phyloP scores from a whole-genome alignment of 1,139 yeast species.

The Wickerhamomyces sp. region DNA sequence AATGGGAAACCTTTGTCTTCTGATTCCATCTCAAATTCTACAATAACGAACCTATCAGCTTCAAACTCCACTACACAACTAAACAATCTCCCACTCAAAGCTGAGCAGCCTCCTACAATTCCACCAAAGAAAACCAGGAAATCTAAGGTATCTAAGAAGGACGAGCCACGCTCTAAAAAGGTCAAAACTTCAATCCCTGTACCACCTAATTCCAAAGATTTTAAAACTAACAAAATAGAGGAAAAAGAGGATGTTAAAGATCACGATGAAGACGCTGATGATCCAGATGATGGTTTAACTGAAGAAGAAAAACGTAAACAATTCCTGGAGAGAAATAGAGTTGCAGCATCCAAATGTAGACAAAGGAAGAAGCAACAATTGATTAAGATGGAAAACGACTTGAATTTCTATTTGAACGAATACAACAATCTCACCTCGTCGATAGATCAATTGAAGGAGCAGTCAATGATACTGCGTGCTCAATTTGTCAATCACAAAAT shows the following conservation, averaged over 20 bases:
- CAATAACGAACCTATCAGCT: not conserved
- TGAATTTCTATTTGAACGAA: constrained; percentile 62
- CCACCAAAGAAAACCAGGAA: not conserved
- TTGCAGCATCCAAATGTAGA: constrained; percentile 95
- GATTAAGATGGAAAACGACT: constrained; percentile 76
- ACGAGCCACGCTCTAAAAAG: constrained; percentile 10
- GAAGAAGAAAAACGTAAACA: constrained; percentile 74
- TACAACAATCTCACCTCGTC: constrained; percentile 65
- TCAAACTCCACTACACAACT: not conserved
- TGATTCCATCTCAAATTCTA: constrained; percentile 1
- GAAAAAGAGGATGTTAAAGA: constrained; percentile 14
- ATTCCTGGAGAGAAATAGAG: constrained; percentile 84
- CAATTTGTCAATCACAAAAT: constrained; percentile 29
- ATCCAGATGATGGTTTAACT: constrained; percentile 22
- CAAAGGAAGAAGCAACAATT: constrained; percentile 90
- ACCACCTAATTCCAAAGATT: not conserved
- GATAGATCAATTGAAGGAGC: constrained; percentile 53
- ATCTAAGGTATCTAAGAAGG: constrained; percentile 3
- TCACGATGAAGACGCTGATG: constrained; percentile 22
- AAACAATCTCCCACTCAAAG: not conserved
- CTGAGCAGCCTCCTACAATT: not conserved
- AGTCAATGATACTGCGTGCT: constrained; percentile 46
- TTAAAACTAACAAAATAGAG: constrained; percentile 1
- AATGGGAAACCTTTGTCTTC: constrained; percentile 6
- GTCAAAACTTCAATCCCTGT: constrained; percentile 1